Evolutionary conservation across 108 stramenopile species (phyloP).

Genomic region (Parietichytrium sp.): DNA sequence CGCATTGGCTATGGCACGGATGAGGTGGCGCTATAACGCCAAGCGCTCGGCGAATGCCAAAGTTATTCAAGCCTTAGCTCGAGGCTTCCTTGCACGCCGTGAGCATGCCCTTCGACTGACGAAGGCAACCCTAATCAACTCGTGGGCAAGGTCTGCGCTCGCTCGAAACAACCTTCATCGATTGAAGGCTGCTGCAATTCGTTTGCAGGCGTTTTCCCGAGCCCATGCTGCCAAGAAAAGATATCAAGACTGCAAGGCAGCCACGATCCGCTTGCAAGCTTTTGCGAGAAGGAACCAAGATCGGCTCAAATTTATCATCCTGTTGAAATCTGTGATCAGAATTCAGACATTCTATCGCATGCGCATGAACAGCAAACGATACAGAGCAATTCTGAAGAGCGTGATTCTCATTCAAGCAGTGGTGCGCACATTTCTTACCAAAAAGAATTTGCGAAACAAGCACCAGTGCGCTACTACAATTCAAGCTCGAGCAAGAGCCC

Average conservation of each 20-base stretch:
- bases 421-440: neutral
- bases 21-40: neutral
- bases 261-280: neutral
- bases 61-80: conserved; percentile 17
- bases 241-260: neutral
- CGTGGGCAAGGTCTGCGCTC: neutral
- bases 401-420: neutral
- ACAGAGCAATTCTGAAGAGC: too few species aligned
- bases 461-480: neutral
- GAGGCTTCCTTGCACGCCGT: neutral
- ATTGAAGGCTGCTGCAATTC: neutral
- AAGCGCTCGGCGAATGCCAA: neutral
- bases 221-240: too few species aligned
- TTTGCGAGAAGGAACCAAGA: neutral
- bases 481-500: neutral
- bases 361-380: neutral
- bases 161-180: too few species aligned
- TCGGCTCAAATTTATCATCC: neutral
- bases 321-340: neutral
- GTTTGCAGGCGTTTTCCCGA: neutral
- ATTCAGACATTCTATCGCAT: neutral
- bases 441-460: neutral
- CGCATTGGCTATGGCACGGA: neutral
- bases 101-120: neutral
- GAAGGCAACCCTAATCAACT: neutral